A percentile compares a stretch with the other conserved stretches of the same genome.
These are phyloP conservation scores for Nidularia pulvinata DNA, from an alignment of 768 basidiomycete genomes.

Conservation along the genomic window DNA sequence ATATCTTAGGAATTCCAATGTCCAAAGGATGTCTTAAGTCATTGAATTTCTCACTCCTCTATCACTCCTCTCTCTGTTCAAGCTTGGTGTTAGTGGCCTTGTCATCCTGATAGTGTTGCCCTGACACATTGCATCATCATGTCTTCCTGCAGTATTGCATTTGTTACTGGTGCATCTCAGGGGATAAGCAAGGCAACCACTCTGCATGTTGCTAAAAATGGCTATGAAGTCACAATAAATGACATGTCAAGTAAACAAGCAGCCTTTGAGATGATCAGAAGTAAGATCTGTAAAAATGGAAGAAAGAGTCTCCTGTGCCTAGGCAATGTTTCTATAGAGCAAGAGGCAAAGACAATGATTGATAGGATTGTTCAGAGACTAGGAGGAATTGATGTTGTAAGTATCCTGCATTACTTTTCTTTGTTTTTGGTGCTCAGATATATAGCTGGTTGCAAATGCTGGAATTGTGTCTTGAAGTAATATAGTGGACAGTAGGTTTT, in stretches of 20 bases:
- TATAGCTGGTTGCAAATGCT: background rate
- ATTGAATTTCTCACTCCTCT: too few species aligned
- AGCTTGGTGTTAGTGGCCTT: too few species aligned
- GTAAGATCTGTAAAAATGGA: conserved; percentile 15
- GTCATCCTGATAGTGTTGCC: too few species aligned
- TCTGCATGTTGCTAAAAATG: conserved; percentile 13
- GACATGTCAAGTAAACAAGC: conserved; percentile 30
- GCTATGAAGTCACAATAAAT: conserved; percentile 14
- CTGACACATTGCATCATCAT: too few species aligned
- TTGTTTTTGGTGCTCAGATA: background rate
- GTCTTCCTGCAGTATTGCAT: background rate
- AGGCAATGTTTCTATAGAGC: conserved; percentile 16
- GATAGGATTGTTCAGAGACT: conserved; percentile 8
- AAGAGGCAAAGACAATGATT: conserved; percentile 17
- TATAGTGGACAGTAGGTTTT: conserved; percentile 15
- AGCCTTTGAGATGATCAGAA: conserved; percentile 1
- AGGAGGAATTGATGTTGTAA: conserved; percentile 28
- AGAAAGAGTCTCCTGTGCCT: conserved; percentile 9
- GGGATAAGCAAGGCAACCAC: conserved; percentile 17
- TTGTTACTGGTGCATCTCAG: conserved; percentile 9
- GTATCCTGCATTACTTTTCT: background rate
- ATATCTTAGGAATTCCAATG: too few species aligned
- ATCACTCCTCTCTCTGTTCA: too few species aligned
- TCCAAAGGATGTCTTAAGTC: too few species aligned
- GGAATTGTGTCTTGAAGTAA: background rate